phyloP scores from a whole-genome alignment of 1,284 basidiomycete species.

The Pascua guehoae region DNA sequence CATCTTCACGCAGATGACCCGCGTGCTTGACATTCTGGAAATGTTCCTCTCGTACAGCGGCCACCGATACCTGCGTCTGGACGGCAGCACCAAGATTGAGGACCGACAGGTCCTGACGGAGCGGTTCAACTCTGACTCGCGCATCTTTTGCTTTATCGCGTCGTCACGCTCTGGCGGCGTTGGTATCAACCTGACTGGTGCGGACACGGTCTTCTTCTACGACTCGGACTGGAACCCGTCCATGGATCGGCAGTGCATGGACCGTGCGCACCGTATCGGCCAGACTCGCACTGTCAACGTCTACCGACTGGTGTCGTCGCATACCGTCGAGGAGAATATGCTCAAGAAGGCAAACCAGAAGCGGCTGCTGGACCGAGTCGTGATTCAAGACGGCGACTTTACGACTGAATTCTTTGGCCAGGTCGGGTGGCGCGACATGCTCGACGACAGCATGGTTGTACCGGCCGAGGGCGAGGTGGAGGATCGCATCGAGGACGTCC shows the following conservation, averaged over 20 bases:
- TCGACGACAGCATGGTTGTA: slow-evolving; percentile 51
- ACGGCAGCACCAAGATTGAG: slow-evolving; percentile 93
- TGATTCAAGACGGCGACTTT: slow-evolving; percentile 92
- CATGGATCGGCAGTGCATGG: slow-evolving; percentile 96
- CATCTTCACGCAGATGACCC: slow-evolving; percentile 98
- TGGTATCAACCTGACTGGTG: slow-evolving; percentile 95
- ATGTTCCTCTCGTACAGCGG: slow-evolving; percentile 90
- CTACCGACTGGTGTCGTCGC: slow-evolving; percentile 81
- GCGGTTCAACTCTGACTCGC: slow-evolving; percentile 88
- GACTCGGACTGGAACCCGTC: slow-evolving; percentile 98
- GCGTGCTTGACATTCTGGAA: slow-evolving; percentile 89
- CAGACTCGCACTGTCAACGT: slow-evolving; percentile 97
- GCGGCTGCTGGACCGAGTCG: slow-evolving; percentile 80
- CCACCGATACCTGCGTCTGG: slow-evolving; percentile 85
- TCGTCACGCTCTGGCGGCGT: slow-evolving; percentile 91
- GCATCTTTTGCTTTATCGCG: slow-evolving; percentile 90
- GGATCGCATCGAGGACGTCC: slow-evolving; percentile 33
- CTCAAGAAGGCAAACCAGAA: slow-evolving; percentile 95
- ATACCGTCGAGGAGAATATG: slow-evolving; percentile 93
- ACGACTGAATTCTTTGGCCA: slow-evolving; percentile 55
- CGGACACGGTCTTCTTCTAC: slow-evolving; percentile 87
- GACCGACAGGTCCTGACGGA: slow-evolving; percentile 93
- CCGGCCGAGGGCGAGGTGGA: slow-evolving; percentile 52
- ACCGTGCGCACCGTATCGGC: slow-evolving; percentile 73
- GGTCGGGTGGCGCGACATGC: slow-evolving; percentile 79